Evolutionary conservation across 2,329 filamentous ascomycete genomes (phyloP).

Genomic region (Rhynchosporium agropyri): DNA sequence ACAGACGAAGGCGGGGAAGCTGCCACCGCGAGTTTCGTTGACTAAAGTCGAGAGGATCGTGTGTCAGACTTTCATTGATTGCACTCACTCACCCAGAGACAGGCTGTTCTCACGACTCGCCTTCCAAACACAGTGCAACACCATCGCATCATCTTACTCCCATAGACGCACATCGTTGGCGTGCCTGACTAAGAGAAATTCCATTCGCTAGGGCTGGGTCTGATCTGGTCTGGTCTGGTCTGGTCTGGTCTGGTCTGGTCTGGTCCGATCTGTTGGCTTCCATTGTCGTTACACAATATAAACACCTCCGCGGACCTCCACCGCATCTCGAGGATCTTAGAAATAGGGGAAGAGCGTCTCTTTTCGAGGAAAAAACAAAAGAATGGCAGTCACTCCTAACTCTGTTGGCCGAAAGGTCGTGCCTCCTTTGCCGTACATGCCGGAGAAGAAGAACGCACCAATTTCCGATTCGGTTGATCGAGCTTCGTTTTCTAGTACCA

Average conservation of each 20-base stretch:
- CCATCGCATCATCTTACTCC: constrained; percentile 9
- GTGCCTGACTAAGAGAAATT: constrained; percentile 6
- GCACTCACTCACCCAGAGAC: too few species aligned
- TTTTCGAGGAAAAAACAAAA: not conserved
- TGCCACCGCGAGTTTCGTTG: constrained; percentile 28
- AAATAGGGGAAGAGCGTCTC: not conserved
- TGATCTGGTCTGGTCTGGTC: too few species aligned
- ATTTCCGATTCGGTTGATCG: constrained; percentile 38
- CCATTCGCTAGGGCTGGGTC: constrained; percentile 12
- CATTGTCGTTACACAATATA: constrained; percentile 13
- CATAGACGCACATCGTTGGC: not conserved
- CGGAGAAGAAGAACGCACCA: constrained; percentile 23
- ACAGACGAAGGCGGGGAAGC: constrained; percentile 14
- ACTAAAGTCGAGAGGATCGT: constrained; percentile 30
- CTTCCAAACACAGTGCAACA: constrained; percentile 10
- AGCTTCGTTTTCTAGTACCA: constrained; percentile 41
- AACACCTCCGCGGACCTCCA: constrained; percentile 10
- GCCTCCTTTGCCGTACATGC: constrained; percentile 10
- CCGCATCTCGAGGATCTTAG: not conserved
- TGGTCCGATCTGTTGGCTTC: too few species aligned
- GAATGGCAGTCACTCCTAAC: constrained; percentile 24
- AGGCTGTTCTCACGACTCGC: constrained; percentile 6
- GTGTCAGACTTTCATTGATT: constrained; percentile 28
- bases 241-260: too few species aligned
- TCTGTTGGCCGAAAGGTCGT: constrained; percentile 13